Conservation (phyloP, 495 filamentous ascomycete genomes). For the Aspergillus nidulans region DNA sequence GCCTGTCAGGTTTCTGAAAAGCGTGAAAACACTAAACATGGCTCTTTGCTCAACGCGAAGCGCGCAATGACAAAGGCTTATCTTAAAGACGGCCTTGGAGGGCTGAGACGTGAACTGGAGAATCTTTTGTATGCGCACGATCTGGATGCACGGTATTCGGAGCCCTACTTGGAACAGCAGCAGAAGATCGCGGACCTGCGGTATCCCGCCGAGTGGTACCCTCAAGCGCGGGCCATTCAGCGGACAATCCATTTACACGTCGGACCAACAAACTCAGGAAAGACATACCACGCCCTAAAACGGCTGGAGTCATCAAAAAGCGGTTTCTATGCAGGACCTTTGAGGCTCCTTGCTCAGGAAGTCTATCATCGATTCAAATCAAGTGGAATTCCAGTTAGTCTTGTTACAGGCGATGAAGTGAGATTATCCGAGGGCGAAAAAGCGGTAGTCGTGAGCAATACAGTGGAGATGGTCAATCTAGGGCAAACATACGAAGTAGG, state of each 20-base stretch:
- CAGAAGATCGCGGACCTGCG: conserved; percentile 69
- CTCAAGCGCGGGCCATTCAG: conserved; percentile 68
- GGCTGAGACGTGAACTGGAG: conserved; percentile 52
- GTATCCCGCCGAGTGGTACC: conserved; percentile 88
- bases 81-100: conserved; percentile 40
- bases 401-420: conserved; percentile 90
- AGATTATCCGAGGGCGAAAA: conserved; percentile 49
- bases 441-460: conserved; percentile 69
- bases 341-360: conserved; percentile 90
- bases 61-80: conserved; percentile 52
- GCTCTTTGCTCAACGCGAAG: conserved; percentile 26
- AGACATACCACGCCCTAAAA: conserved; percentile 92
- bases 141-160: conserved; percentile 38
- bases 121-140: conserved; percentile 55
- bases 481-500: conserved; percentile 73
- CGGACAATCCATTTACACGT: conserved; percentile 89
- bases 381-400: conserved; percentile 65
- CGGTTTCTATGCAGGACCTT: conserved; percentile 87
- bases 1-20: conserved; percentile 27
- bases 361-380: conserved; percentile 78
- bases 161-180: conserved; percentile 53
- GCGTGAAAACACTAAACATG: conserved; percentile 9
- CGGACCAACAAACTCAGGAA: conserved; percentile 96
- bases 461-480: conserved; percentile 91
- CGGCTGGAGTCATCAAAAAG: conserved; percentile 68